Evolutionary conservation across 192 early-diverging fungal species (phyloP), one percentile per base, ranked within the genome.

Genomic region (Mortierella antarctica): DNA sequence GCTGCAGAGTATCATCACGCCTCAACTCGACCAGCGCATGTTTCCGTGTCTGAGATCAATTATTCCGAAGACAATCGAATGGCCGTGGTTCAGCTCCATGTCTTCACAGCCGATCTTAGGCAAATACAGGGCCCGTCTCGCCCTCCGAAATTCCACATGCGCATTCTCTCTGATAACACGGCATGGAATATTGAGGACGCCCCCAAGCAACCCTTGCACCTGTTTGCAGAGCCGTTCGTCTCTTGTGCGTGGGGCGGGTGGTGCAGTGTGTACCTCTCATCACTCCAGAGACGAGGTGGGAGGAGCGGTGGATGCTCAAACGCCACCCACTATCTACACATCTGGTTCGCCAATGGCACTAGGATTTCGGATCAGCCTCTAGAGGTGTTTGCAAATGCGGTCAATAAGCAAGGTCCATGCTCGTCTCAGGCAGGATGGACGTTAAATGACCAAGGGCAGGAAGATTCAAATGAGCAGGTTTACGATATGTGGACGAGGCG

Each of bases 301-400:
- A 68, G 65, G 11, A 57, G 57, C 8, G 66, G 57, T 51, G 21
- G 60, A 14, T 71, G 64, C 40, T 46, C 51, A 17, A 52, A 68
- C 48, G 14, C 49, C n/a, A 23, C 64, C 1, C 68, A 72, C 21
- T 80, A 68, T 41, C 52, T 80, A 5, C 77, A 80, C n/a, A 12
- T 80, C 21, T 80, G 77, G 77, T 80, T 80, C 62, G 65, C 70
- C 7, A 80, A 80, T 44, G 77, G 77, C 4, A 80, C 77, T 18
- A 57, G 70, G 7, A 45, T 55, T 31, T 61, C 50, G 12, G 42
- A 64, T 12, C 13, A 49, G 7, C 62, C 77, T 6, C 50, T 53
- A 44, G 77, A 80, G 42, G 71, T 79, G 46, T 80, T 80, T 48
- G 71, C 76, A 39, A 50, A 23, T 13, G 31, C 31, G 31, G 31